Conservation (phyloP, 257 asterid species). For the Primulina tabacum region DNA sequence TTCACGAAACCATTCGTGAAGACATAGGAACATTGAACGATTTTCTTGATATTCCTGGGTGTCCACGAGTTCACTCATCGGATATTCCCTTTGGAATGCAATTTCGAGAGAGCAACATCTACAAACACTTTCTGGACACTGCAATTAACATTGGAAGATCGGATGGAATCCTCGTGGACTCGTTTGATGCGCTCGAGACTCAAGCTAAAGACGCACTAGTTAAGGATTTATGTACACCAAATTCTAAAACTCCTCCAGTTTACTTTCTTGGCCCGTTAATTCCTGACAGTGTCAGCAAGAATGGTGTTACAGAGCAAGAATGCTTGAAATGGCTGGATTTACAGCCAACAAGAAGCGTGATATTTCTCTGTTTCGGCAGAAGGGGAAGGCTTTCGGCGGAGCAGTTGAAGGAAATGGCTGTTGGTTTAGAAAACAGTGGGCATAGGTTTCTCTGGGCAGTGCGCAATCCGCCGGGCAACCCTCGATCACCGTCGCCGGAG, state of each 20-base stretch:
- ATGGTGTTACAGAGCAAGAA: conserved; percentile 23
- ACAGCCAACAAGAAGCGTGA: conserved; percentile 52
- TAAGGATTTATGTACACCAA: conserved; percentile 37
- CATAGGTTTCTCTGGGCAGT: conserved; percentile 57
- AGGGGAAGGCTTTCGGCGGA: conserved; percentile 38
- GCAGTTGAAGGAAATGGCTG: conserved; percentile 48
- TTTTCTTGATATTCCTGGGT: conserved; percentile 26
- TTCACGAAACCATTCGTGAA: conserved; percentile 10
- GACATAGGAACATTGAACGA: conserved; percentile 16
- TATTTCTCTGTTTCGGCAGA: conserved; percentile 58
- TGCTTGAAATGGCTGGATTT: conserved; percentile 57
- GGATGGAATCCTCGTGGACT: conserved; percentile 25
- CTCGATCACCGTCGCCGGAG: conserved; percentile 2
- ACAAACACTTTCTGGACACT: conserved; percentile 25
- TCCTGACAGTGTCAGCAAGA: neutral
- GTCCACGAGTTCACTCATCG: conserved; percentile 23
- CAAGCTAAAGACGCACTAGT: conserved; percentile 32
- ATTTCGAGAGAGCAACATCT: conserved; percentile 24
- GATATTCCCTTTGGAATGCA: conserved; percentile 25
- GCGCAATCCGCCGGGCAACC: conserved; percentile 33
- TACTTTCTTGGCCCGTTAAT: conserved; percentile 44
- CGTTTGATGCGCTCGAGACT: conserved; percentile 31
- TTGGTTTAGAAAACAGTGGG: conserved; percentile 53
- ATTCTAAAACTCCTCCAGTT: conserved; percentile 43
- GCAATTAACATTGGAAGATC: conserved; percentile 26